Conservation (phyloP, 305 asterid species). For the Fraxinus nigra region DNA sequence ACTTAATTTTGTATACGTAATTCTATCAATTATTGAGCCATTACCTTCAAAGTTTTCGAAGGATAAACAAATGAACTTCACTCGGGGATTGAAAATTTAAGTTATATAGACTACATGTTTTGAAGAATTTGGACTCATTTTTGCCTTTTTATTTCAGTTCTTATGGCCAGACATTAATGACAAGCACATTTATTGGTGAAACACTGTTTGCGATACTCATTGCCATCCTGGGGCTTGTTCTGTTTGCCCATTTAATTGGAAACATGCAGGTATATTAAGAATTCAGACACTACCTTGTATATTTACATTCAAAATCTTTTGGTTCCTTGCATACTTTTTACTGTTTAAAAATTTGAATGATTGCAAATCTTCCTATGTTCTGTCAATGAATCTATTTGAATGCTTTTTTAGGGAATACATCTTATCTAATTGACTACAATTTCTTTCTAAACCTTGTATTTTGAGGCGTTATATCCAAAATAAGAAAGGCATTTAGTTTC, state of each 20-base stretch:
- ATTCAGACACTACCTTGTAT: background rate
- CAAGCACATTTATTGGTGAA: slow-evolving; percentile 76
- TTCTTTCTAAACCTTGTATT: background rate
- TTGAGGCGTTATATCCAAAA: background rate
- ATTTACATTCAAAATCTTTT: background rate
- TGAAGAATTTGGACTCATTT: slow-evolving; percentile 4
- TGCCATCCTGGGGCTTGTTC: slow-evolving; percentile 73
- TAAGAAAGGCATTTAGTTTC: background rate
- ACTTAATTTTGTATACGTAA: background rate
- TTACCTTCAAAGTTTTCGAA: background rate
- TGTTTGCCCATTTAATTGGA: slow-evolving; percentile 76
- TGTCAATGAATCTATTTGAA: background rate
- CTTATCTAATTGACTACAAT: background rate
- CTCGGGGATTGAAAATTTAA: background rate
- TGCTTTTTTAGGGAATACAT: background rate
- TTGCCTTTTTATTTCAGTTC: slow-evolving; percentile 45
- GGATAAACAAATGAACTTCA: background rate
- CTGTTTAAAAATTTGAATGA: background rate
- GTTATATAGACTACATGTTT: background rate
- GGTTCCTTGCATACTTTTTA: background rate
- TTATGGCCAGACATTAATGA: slow-evolving; percentile 61
- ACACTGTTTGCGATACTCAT: slow-evolving; percentile 71
- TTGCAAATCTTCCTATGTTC: background rate
- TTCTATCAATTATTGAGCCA: background rate
- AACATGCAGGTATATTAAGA: slow-evolving; percentile 66